These are phyloP conservation scores for Puccinia triticina DNA, from an alignment of 1,284 basidiomycete genomes.

Conservation along the genomic window DNA sequence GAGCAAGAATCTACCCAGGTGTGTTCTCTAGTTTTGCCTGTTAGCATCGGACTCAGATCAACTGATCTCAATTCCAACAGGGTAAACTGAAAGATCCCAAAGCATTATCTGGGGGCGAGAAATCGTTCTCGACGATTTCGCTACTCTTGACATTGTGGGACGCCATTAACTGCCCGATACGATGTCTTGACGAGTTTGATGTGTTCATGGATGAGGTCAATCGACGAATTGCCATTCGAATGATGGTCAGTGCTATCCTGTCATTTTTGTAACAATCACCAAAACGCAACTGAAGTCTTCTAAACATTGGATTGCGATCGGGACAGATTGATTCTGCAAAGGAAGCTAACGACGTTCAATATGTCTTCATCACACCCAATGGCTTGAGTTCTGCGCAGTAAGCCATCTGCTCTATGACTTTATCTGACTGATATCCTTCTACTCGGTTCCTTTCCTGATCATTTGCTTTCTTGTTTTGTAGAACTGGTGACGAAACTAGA, in stretches of 20 bases:
- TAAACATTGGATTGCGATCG: neutral
- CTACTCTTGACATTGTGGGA: conserved; percentile 92
- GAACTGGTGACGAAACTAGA: conserved; percentile 30
- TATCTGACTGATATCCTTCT: neutral
- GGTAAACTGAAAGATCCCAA: conserved; percentile 38
- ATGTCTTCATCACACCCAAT: conserved; percentile 83
- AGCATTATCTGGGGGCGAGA: conserved; percentile 84
- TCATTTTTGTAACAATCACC: neutral
- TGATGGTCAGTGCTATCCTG: conserved; percentile 65
- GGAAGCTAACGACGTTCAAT: conserved; percentile 80
- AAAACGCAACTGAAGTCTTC: neutral
- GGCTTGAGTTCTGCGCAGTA: conserved; percentile 54
- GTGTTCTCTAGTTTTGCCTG: neutral
- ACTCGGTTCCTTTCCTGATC: neutral
- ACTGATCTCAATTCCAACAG: neutral
- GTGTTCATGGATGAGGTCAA: conserved; percentile 97
- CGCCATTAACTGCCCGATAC: conserved; percentile 85
- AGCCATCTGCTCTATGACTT: neutral
- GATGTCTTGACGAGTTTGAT: conserved; percentile 81
- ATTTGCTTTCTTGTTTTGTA: neutral
- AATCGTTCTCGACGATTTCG: conserved; percentile 95
- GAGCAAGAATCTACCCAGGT: conserved; percentile 50
- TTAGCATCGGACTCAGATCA: neutral
- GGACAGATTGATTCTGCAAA: conserved; percentile 76
- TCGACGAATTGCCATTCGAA: conserved; percentile 83